Evolutionary conservation across 2,329 filamentous ascomycete genomes (phyloP).

Genomic region (Hymenoscyphus fructigenus): DNA sequence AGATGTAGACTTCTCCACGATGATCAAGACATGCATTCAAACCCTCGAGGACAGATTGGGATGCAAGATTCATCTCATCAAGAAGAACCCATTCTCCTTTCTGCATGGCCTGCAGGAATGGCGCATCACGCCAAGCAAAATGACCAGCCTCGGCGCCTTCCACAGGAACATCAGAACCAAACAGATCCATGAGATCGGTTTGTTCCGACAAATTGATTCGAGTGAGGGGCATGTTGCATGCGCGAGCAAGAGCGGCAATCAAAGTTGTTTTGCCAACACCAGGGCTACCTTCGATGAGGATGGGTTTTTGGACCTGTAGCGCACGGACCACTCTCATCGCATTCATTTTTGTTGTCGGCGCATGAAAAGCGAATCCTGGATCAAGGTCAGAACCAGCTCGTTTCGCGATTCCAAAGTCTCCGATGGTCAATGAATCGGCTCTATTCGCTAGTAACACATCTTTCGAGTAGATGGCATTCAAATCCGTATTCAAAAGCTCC

Average conservation of each 20-base stretch:
- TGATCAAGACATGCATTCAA: conserved; percentile 96
- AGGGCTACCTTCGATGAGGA: conserved; percentile 93
- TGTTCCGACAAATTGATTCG: conserved; percentile 97
- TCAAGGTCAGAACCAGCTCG: conserved; percentile 49
- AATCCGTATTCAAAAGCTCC: conserved; percentile 62
- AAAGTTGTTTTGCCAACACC: conserved; percentile 97
- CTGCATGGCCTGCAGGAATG: conserved; percentile 95
- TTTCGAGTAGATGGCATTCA: conserved; percentile 63
- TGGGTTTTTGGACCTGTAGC: conserved; percentile 84
- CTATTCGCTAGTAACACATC: conserved; percentile 58
- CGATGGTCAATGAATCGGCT: conserved; percentile 61
- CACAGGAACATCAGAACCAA: conserved; percentile 92
- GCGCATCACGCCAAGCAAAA: conserved; percentile 94
- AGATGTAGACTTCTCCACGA: conserved; percentile 90
- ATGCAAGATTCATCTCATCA: conserved; percentile 98
- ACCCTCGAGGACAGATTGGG: conserved; percentile 93
- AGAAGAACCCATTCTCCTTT: conserved; percentile 93
- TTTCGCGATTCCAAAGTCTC: conserved; percentile 69
- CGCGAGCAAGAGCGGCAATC: conserved; percentile 77
- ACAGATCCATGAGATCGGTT: conserved; percentile 95
- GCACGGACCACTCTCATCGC: conserved; percentile 88
- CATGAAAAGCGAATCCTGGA: conserved; percentile 74
- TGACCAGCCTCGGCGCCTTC: conserved; percentile 89
- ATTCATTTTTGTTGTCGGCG: conserved; percentile 86
- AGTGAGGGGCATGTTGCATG: conserved; percentile 78